Base-by-base conservation (phyloP, 805 yeast species). In the Clavispora fructus region DNA sequence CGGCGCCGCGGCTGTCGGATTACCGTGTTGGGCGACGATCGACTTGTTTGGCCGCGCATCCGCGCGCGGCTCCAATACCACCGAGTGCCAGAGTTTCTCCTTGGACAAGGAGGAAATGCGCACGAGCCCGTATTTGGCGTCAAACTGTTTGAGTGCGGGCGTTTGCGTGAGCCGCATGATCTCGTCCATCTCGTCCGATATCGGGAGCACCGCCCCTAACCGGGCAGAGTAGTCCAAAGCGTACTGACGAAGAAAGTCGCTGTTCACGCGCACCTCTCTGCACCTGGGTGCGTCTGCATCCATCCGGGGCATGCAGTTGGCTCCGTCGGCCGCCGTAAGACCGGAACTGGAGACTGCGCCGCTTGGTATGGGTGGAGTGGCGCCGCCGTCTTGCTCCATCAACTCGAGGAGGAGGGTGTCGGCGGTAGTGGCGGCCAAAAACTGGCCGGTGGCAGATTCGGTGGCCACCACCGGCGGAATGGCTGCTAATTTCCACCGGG, bases 31-130 rank as follows among this genome's bases (percentile, higher is more conserved):
- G n/a, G 51, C 46, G 47, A 63, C 60, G 11, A 68, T 55, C 19
- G 45, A 33, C 12, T 35, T 25, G 7, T 39, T 23, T 1, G 69
- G 71, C 9, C 57, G 48, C 1, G 54, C 48, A 51, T 80, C 86
- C 1, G 51, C 47, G 39, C 84, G 64, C 23, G 85, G 83, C 4
- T 76, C 73, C 29, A 81, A 57, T 6, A 80, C 68, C 13, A 80
- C 81, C 11, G 46, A 35, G 38, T 46, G 47, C 55, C 56, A 50
- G 27, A 54, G 46, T 40, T 50, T 52, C n/a, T 53, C 59, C 29
- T 50, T 40, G 6, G 58, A 51, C 42, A 53, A 40, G 12, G 44
- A 49, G 10, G 52, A 45, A 25, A 49, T 31, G 27, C 28, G 40
- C 30, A 17, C 11, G 30, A 27, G 35, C 6, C 33, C 37, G 14